These are phyloP conservation scores for Colletotrichum tropicicola DNA, from an alignment of 2,329 filamentous ascomycete genomes.

Conservation along the genomic window DNA sequence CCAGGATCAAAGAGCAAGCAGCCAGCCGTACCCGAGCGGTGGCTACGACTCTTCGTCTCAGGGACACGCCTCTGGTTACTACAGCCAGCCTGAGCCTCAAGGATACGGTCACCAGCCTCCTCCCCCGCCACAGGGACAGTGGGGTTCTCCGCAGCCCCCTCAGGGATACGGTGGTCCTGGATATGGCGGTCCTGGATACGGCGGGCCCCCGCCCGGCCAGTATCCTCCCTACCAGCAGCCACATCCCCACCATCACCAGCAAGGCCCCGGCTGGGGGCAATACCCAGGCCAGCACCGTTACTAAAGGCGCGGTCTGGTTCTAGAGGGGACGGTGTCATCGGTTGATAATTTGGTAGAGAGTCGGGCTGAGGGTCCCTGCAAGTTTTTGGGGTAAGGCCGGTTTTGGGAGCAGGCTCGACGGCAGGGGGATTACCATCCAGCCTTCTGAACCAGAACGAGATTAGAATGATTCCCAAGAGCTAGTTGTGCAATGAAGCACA, in stretches of 20 bases:
- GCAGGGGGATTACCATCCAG: neutral
- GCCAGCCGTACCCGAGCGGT: slow-evolving; percentile 36
- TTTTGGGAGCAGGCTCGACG: neutral
- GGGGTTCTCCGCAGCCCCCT: slow-evolving; percentile 31
- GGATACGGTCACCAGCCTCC: slow-evolving; percentile 42
- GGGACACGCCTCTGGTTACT: slow-evolving; percentile 27
- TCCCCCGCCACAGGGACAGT: slow-evolving; percentile 34
- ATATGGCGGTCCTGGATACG: slow-evolving; percentile 41
- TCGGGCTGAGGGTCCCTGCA: too few relatives aligned
- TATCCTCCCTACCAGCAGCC: slow-evolving; percentile 26
- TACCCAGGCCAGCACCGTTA: slow-evolving; percentile 50
- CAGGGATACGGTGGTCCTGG: slow-evolving; percentile 39
- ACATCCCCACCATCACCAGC: slow-evolving; percentile 32
- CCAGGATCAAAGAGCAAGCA: slow-evolving; percentile 37
- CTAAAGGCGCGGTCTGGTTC: neutral
- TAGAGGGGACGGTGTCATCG: neutral
- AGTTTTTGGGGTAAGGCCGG: neutral
- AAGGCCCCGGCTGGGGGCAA: slow-evolving; percentile 40
- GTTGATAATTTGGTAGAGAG: too few relatives aligned
- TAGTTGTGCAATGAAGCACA: neutral
- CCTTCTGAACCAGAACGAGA: neutral
- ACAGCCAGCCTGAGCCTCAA: slow-evolving; percentile 35
- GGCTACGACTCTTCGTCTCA: slow-evolving; percentile 29
- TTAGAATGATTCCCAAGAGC: neutral
- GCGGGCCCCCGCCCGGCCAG: slow-evolving; percentile 29